Conservation (phyloP, 228 moss, liverwort and hornwort genomes). For the Sphagnum fallax region DNA sequence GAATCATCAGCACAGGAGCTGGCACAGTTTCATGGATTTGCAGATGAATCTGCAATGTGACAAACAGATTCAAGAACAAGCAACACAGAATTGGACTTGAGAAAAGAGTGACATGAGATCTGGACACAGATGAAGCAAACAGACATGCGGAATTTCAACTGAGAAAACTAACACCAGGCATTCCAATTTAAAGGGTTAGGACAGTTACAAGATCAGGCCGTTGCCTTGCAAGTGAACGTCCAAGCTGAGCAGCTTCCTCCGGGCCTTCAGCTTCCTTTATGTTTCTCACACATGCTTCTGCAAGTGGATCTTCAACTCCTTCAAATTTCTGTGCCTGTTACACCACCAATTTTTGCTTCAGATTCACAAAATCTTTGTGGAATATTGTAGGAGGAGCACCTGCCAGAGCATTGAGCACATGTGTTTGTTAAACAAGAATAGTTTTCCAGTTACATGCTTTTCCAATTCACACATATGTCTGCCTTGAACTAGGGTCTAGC, state of each 20-base stretch:
- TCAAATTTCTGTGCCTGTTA: constrained; percentile 69
- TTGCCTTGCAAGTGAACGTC: constrained; percentile 43
- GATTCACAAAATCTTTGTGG: not conserved
- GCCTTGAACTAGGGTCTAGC: not conserved
- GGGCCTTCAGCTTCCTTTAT: constrained; percentile 58
- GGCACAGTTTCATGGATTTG: not conserved
- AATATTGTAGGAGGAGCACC: not conserved
- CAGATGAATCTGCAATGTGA: not conserved
- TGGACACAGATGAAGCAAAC: constrained; percentile 1
- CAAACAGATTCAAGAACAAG: not conserved
- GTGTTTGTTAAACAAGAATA: not conserved
- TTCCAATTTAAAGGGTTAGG: too few species aligned
- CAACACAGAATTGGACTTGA: not conserved
- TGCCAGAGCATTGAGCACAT: not conserved
- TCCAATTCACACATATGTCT: not conserved
- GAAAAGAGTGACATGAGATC: not conserved
- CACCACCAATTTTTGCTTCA: too few species aligned
- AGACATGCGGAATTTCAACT: too few species aligned
- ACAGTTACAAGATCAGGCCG: constrained; percentile 67
- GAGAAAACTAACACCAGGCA: too few species aligned
- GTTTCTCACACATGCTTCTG: constrained; percentile 30
- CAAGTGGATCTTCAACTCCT: constrained; percentile 49
- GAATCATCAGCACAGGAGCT: not conserved
- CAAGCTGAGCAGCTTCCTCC: constrained; percentile 73
- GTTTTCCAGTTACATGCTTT: too few species aligned